Percentiles rank a stretch among this genome's conserved stretches.
Conservation (phyloP, 2,329 filamentous ascomycete genomes). For the Fusarium robinianum region DNA sequence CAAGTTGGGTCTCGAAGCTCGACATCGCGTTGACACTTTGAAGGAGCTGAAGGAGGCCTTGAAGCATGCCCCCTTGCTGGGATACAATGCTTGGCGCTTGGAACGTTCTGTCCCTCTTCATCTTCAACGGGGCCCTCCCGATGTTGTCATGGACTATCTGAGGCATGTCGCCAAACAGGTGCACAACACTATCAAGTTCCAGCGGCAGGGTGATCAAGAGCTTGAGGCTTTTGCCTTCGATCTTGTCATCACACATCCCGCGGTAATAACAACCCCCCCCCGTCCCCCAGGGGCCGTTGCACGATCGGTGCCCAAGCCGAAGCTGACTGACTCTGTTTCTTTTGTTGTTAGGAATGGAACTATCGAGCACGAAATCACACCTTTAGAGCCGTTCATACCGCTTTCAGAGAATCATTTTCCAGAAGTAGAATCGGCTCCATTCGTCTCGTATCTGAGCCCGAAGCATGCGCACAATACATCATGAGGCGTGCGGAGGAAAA, state of each 20-base stretch:
- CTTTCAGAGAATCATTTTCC: conserved; percentile 10
- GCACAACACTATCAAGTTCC: conserved; percentile 9
- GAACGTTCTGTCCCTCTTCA: conserved; percentile 13
- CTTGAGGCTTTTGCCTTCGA: conserved; percentile 15
- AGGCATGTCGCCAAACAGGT: conserved; percentile 4
- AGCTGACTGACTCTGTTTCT: not conserved
- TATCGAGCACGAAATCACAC: conserved; percentile 15
- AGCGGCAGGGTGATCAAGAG: not conserved
- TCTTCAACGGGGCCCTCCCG: conserved; percentile 10
- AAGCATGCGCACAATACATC: conserved; percentile 21
- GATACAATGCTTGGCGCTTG: conserved; percentile 1
- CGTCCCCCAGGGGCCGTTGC: too few relatives aligned
- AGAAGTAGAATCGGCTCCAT: not conserved
- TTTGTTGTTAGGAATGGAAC: conserved; percentile 13
- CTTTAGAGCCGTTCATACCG: conserved; percentile 15
- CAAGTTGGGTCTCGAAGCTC: conserved; percentile 17
- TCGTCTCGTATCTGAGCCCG: conserved; percentile 15
- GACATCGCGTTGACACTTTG: conserved; percentile 6
- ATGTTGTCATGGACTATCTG: conserved; percentile 20
- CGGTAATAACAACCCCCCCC: too few relatives aligned
- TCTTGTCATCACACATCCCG: conserved; percentile 18
- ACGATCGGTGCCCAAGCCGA: fast-evolving
- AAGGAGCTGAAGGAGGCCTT: conserved; percentile 12
- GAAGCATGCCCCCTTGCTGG: conserved; percentile 1
- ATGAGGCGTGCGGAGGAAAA: conserved; percentile 5